Evolutionary conservation across 768 basidiomycete species (phyloP).

Genomic region (Suillus subalutaceus): DNA sequence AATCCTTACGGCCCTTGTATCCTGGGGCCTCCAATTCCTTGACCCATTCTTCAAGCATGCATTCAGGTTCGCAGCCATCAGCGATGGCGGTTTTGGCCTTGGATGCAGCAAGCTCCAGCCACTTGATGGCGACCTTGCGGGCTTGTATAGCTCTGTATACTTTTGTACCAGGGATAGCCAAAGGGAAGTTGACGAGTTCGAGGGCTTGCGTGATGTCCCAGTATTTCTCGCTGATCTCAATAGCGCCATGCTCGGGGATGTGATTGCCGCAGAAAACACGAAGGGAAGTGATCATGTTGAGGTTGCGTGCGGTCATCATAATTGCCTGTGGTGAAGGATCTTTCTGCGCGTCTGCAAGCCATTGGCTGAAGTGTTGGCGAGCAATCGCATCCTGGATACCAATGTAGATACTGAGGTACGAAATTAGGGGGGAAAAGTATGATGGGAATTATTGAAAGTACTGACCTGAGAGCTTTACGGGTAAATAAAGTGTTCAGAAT

Average conservation of each 20-base stretch:
- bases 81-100: conserved; percentile 85
- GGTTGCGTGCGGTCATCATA: conserved; percentile 90
- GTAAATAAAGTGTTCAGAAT: conserved; percentile 92
- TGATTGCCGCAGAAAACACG: conserved; percentile 94
- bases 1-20: conserved; percentile 81
- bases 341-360: conserved; percentile 63
- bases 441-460: conserved; percentile 12
- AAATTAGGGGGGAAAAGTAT: not conserved
- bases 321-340: conserved; percentile 56
- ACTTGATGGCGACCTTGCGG: conserved; percentile 81
- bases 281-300: conserved; percentile 98
- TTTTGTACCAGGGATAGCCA: conserved; percentile 94
- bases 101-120: conserved; percentile 77
- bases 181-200: conserved; percentile 98
- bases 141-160: conserved; percentile 92
- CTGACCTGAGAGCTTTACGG: conserved; percentile 86
- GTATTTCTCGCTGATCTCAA: conserved; percentile 90
- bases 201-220: conserved; percentile 95
- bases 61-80: conserved; percentile 75
- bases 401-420: conserved; percentile 69
- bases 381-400: conserved; percentile 81
- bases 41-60: conserved; percentile 95
- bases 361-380: conserved; percentile 71
- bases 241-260: conserved; percentile 76
- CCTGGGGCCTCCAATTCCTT: conserved; percentile 63